Evolutionary conservation across 345 rosid species (phyloP).

Genomic region (Psidium friedrichsthalianum): DNA sequence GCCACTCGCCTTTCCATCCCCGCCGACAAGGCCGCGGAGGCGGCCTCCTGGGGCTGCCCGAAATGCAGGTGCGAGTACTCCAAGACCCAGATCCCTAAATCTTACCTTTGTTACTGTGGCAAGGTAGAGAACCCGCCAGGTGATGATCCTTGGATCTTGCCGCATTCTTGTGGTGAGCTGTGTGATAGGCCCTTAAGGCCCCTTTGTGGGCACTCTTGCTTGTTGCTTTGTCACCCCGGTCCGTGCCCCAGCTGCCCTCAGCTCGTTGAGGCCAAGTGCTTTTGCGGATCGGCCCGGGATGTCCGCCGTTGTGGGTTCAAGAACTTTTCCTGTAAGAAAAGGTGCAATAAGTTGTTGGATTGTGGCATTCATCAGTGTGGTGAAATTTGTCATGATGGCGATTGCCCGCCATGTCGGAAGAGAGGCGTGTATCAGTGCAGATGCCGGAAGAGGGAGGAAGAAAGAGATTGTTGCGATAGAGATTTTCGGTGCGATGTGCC

Average conservation of each 20-base stretch:
- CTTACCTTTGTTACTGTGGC: constrained; percentile 72
- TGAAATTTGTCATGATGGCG: constrained; percentile 55
- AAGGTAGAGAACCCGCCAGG: constrained; percentile 52
- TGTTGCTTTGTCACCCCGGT: constrained; percentile 82
- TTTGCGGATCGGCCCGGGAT: constrained; percentile 48
- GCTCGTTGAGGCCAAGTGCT: constrained; percentile 46
- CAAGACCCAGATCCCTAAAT: constrained; percentile 44
- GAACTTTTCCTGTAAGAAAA: constrained; percentile 45
- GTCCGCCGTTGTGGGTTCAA: constrained; percentile 72
- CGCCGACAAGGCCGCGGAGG: constrained; percentile 26
- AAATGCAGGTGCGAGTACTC: constrained; percentile 65
- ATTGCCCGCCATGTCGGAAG: constrained; percentile 63
- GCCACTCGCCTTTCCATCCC: constrained; percentile 51
- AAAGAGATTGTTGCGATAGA: constrained; percentile 67
- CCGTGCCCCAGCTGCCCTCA: constrained; percentile 89
- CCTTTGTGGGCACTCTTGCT: constrained; percentile 68
- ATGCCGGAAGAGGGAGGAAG: constrained; percentile 51
- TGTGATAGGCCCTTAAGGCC: constrained; percentile 51
- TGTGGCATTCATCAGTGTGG: constrained; percentile 51
- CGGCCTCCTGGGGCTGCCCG: constrained; percentile 76
- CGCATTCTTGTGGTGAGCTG: constrained; percentile 88
- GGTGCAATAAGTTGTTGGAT: constrained; percentile 34
- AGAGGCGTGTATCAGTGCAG: constrained; percentile 41
- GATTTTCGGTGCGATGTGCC: constrained; percentile 61
- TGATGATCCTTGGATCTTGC: constrained; percentile 81